A percentile compares a stretch with the other conserved stretches of the same genome.
Evolutionary conservation across 768 basidiomycete genomes (phyloP).

Genomic region (Auricularia sp.): DNA sequence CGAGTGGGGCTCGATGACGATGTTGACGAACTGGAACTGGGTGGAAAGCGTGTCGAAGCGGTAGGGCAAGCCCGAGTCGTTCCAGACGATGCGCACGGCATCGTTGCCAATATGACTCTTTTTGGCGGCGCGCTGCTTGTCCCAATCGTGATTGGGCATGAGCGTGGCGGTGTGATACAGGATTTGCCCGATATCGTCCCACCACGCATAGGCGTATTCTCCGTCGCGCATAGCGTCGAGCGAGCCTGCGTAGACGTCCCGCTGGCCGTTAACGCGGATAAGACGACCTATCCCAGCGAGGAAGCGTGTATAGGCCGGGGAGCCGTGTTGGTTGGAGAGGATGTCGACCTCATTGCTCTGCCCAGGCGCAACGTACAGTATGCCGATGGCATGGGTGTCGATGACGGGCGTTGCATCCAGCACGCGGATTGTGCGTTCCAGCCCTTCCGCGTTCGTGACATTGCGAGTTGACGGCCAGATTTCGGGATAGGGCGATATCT

Average conservation of each 20-base stretch:
- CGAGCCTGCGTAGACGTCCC: constrained; percentile 88
- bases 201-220: constrained; percentile 97
- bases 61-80: constrained; percentile 87
- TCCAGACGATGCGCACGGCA: constrained; percentile 93
- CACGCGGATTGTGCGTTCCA: constrained; percentile 49
- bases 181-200: constrained; percentile 94
- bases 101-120: constrained; percentile 97
- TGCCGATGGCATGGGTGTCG: constrained; percentile 93
- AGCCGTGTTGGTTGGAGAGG: constrained; percentile 82
- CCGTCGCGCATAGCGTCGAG: constrained; percentile 88
- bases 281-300: constrained; percentile 81
- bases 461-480: constrained; percentile 33
- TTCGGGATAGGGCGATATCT: constrained; percentile 68
- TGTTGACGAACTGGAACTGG: constrained; percentile 95
- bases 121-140: constrained; percentile 70
- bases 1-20: constrained; percentile 91
- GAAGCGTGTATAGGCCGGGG: constrained; percentile 90
- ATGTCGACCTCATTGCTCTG: constrained; percentile 81
- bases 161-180: constrained; percentile 94
- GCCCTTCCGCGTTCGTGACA: constrained; percentile 41
- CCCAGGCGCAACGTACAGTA: constrained; percentile 90
- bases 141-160: constrained; percentile 74
- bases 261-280: constrained; percentile 79
- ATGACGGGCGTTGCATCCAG: constrained; percentile 88
- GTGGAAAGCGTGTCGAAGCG: constrained; percentile 85